Base-by-base conservation (phyloP, 2,329 filamentous ascomycete species). In the Lasiodiplodia gonubiensis region DNA sequence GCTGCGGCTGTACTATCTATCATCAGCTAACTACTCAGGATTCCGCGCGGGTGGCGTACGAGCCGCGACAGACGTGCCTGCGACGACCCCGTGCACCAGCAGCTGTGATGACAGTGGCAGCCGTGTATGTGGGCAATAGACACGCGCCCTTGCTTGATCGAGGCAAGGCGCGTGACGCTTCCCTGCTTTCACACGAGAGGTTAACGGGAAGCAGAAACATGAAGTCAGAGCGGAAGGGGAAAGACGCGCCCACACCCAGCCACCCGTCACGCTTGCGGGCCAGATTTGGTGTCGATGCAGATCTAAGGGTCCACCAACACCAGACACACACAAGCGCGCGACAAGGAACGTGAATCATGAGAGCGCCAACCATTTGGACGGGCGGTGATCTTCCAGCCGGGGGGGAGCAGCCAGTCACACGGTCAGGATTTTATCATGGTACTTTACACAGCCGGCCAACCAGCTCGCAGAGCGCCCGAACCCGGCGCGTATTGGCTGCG, bases 321-420 rank as follows among this genome's bases (percentile, higher is more conserved):
- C 42, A 46, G 42, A 46, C 42, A 46, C 42, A 18, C 42, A 14
- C 42, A 11, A 46, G 42, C 18, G 42, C 42, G 42, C 42, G 39
- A 35, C 59, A 63, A 63, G 59, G 59, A 35, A 63, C 35, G 42
- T 63, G 59, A 63, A 63, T 63, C 59, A 48, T 37, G 59, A 48
- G 7, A 30, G 21, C 23, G 37, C 16, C n/a, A 42, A 48, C 25
- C 11, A 49, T 35, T 33, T 49, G 42, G 46, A 48, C 39, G 55
- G n/a, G 30, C 30, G 42, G 35, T 46, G 42, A 60, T 27, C 12
- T 11, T 37, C 39, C 57, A 21, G 57, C 39, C 39, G 27, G 37
- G 37, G 18, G 18, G 42, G 10, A 25, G 46, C 59, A 52, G 59
- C 59, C 59, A 63, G 59, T 63, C 42, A 63, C 59, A 37, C 46